These are phyloP conservation scores for Aspergillus viridinutans DNA, from an alignment of 2,329 filamentous ascomycete genomes.

Conservation along the genomic window DNA sequence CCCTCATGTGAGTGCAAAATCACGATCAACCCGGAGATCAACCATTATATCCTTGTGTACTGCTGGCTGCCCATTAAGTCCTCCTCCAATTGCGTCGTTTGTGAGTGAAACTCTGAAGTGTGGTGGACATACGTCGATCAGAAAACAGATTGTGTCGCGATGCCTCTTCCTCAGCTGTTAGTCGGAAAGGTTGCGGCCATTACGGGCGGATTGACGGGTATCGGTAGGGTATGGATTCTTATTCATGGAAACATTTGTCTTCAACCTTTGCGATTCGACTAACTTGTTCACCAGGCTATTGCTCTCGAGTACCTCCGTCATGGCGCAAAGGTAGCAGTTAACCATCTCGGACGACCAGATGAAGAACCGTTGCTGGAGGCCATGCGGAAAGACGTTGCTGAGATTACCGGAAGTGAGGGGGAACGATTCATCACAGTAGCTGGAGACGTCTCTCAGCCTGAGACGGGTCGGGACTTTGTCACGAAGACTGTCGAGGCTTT, in stretches of 20 bases:
- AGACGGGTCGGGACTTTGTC: conserved; percentile 67
- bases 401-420: conserved; percentile 22
- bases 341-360: conserved; percentile 59
- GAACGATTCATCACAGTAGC: conserved; percentile 59
- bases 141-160: conserved; percentile 4
- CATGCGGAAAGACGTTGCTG: conserved; percentile 26
- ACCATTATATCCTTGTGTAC: not conserved
- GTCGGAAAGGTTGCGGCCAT: conserved; percentile 75
- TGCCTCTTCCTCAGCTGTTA: conserved; percentile 52
- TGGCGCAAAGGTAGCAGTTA: conserved; percentile 74
- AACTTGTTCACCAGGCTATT: conserved; percentile 54
- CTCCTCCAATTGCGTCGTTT: not conserved
- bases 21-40: not conserved
- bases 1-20: not conserved
- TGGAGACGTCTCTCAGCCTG: conserved; percentile 73
- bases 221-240: conserved; percentile 55
- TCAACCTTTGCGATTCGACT: not conserved
- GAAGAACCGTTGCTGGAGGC: conserved; percentile 28
- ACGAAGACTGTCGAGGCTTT: conserved; percentile 55
- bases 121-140: not conserved
- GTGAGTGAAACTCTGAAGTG: not conserved
- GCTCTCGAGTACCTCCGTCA: conserved; percentile 73
- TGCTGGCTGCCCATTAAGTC: not conserved
- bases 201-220: conserved; percentile 81
- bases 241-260: not conserved